phyloP scores from a whole-genome alignment of 2,329 filamentous ascomycete species.

The Pseudogymnoascus sp. region DNA sequence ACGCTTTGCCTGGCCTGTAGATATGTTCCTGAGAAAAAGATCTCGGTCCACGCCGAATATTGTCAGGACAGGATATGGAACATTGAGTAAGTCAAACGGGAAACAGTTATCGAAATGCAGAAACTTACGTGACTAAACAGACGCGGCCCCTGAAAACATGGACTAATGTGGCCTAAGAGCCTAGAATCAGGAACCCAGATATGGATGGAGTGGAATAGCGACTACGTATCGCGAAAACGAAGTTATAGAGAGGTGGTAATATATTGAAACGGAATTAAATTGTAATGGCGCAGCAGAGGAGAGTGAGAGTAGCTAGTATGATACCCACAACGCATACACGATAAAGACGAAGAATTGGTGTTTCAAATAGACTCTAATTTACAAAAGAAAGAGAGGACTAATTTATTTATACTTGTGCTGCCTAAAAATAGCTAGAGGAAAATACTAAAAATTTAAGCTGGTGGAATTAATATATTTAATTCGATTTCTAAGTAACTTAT shows the following conservation, averaged over 20 bases:
- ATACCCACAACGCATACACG: neutral
- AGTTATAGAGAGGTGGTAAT: neutral
- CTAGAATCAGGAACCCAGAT: neutral
- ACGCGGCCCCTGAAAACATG: neutral
- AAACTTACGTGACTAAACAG: neutral
- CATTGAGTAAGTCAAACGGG: neutral
- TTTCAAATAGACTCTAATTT: neutral
- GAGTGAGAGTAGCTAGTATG: neutral
- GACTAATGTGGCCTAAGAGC: neutral
- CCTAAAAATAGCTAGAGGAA: too few species aligned
- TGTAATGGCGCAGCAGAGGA: neutral
- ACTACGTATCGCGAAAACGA: neutral
- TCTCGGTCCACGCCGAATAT: neutral
- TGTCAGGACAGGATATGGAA: neutral
- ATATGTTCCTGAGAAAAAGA: neutral
- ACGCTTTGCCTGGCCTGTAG: constrained; percentile 27
- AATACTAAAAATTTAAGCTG: too few species aligned
- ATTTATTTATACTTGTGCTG: neutral
- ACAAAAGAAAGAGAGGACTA: neutral
- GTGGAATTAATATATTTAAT: too few species aligned
- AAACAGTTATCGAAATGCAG: neutral
- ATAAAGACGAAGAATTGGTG: neutral
- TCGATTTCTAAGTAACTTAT: too few species aligned
- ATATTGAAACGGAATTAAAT: neutral
- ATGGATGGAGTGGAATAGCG: neutral